These are phyloP conservation scores for Bacidia rubella DNA, from an alignment of 495 filamentous ascomycete species.

Conservation along the genomic window DNA sequence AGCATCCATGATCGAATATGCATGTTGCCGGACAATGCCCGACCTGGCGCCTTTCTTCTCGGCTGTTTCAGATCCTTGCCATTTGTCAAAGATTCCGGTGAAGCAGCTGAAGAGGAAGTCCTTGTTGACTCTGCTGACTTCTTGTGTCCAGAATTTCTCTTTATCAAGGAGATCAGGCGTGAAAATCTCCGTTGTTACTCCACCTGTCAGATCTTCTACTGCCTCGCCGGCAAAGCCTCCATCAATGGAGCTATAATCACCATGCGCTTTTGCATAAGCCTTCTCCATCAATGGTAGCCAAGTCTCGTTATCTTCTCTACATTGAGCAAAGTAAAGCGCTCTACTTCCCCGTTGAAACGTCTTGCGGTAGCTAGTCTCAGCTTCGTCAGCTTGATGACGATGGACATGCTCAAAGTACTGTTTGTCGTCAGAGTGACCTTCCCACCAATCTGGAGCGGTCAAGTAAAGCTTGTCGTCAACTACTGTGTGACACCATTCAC, in stretches of 20 bases:
- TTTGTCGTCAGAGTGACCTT: conserved; percentile 48
- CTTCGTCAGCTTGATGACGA: conserved; percentile 35
- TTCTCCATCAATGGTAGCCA: conserved; percentile 93
- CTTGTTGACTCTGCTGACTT: conserved; percentile 71
- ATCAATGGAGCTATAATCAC: conserved; percentile 70
- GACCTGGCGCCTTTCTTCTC: conserved; percentile 36
- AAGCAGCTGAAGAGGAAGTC: conserved; percentile 80
- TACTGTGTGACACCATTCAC: conserved; percentile 83
- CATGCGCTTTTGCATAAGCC: conserved; percentile 91
- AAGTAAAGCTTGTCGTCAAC: conserved; percentile 81
- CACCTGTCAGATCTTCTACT: conserved; percentile 86
- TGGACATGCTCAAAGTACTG: conserved; percentile 58
- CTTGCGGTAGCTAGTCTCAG: conserved; percentile 65
- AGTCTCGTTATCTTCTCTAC: conserved; percentile 74
- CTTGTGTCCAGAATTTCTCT: conserved; percentile 77
- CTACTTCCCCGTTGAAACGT: conserved; percentile 63
- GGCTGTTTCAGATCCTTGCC: conserved; percentile 35
- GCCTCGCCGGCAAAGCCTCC: conserved; percentile 81
- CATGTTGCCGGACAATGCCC: conserved; percentile 70
- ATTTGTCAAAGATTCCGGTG: conserved; percentile 48
- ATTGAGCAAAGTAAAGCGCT: conserved; percentile 78
- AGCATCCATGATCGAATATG: conserved; percentile 79
- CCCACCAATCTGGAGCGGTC: conserved; percentile 70
- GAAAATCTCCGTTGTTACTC: conserved; percentile 70
- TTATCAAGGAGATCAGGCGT: conserved; percentile 77